A percentile compares a stretch with the other conserved stretches of the same genome.
phyloP scores from a whole-genome alignment of 257 asterid species.

The Leonotis leonurus region DNA sequence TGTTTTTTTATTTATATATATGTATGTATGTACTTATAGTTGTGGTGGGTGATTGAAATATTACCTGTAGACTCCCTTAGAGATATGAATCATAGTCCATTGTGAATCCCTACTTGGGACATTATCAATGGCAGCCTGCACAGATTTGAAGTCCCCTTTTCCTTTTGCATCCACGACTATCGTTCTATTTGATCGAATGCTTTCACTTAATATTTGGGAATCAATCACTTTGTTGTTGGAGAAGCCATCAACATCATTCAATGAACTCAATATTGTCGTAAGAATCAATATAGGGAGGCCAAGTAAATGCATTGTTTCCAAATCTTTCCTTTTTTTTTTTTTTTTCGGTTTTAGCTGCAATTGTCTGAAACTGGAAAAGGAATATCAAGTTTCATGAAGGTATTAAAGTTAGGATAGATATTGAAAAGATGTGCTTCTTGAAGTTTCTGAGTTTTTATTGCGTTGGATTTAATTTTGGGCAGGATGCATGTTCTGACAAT shows the following conservation, averaged over 20 bases:
- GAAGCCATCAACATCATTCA: slow-evolving; percentile 33
- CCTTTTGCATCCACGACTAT: slow-evolving; percentile 53
- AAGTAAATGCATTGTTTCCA: slow-evolving; percentile 17
- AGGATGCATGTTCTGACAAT: not conserved
- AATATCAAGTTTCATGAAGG: not conserved
- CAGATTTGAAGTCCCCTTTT: slow-evolving; percentile 52
- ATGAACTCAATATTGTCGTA: slow-evolving; percentile 13
- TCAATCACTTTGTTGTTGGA: slow-evolving; percentile 37
- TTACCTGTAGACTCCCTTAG: slow-evolving; percentile 71
- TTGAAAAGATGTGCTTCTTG: not conserved
- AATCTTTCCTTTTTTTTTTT: not conserved
- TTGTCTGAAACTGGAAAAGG: not conserved
- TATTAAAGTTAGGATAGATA: not conserved
- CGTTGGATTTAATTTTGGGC: not conserved
- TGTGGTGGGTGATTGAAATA: too few species aligned
- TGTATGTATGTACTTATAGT: too few species aligned
- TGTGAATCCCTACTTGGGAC: slow-evolving; percentile 61
- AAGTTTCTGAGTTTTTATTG: slow-evolving; percentile 1
- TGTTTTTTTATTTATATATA: too few species aligned
- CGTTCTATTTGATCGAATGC: slow-evolving; percentile 28
- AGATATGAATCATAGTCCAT: slow-evolving; percentile 57
- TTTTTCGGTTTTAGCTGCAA: not conserved
- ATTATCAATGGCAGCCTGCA: slow-evolving; percentile 64
- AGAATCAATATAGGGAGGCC: slow-evolving; percentile 13
- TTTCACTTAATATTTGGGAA: slow-evolving; percentile 38